Evolutionary conservation across 2,329 filamentous ascomycete species (phyloP), one percentile per base, ranked within the genome.

Genomic region (Colletotrichum gloeosporioides): DNA sequence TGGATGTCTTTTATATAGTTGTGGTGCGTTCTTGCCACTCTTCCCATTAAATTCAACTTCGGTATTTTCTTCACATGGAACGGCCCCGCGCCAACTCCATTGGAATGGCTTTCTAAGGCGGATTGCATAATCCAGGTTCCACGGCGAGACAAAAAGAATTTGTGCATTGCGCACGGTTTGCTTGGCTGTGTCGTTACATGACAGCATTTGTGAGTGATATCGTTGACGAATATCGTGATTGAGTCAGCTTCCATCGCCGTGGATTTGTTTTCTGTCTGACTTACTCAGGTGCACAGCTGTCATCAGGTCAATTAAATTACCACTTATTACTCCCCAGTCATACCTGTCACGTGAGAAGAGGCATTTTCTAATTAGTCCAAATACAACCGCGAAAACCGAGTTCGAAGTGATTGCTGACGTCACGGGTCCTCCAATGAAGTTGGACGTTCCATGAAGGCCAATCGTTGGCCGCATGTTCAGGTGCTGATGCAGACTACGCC

Each of bases 11-110:
- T 3, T n/a, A 49, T n/a, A 4, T 12, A 10, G 5, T 49, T 6
- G 3, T 7, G 2, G 39, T 49, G 6, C n/a, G 13, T 6, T 22
- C n/a, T 53, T 13, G 4, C 44, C 12, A 0, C 44, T 53, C n/a
- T 8, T 53, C n/a, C 44, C n/a, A 13, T 53, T 8, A 10, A 13
- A n/a, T 53, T 22, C 10, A 13, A 22, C 10, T 53, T 22, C n/a
- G n/a, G 6, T 0, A 53, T 22, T 53, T 8, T 53, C n/a, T 1
- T 25, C n/a, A 8, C n/a, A 6, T 13, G 44, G 6, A 22, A 53
- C n/a, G 3, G 44, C 44, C 6, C n/a, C n/a, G 6, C 6, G 12
- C n/a, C n/a, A 1, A 6, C 12, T 53, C n/a, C 0, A 1, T 8
- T 8, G 6, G 10, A 53, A 0, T 25, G 44, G 10, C 13, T 13